Conservation (phyloP, 306 rosid species). For the Sicyos baderoa region DNA sequence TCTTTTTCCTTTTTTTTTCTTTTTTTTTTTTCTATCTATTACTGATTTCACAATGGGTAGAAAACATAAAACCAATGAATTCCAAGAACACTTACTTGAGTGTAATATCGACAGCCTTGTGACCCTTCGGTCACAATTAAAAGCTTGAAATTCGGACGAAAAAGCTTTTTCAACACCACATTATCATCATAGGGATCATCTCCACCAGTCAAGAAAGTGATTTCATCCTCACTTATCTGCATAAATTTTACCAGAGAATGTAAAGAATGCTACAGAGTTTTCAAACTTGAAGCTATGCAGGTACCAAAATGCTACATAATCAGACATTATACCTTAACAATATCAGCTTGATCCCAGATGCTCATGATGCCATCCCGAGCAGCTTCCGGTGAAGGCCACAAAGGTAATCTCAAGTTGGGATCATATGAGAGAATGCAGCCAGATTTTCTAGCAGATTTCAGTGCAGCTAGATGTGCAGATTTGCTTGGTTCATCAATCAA, state of each 20-base stretch:
- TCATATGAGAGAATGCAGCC: constrained; percentile 84
- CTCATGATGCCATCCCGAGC: constrained; percentile 70
- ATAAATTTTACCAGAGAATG: not conserved
- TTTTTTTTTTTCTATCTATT: too few relatives aligned
- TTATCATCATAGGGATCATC: constrained; percentile 49
- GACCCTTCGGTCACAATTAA: constrained; percentile 52
- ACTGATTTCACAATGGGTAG: too few relatives aligned
- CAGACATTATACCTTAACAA: constrained; percentile 53
- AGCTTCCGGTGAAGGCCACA: constrained; percentile 76
- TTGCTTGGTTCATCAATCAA: constrained; percentile 77
- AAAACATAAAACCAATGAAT: not conserved
- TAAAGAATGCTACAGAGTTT: not conserved
- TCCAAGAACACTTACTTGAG: constrained; percentile 31
- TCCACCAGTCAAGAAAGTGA: constrained; percentile 41
- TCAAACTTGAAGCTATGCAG: not conserved
- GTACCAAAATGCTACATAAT: not conserved
- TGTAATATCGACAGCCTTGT: constrained; percentile 60
- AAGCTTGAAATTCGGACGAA: constrained; percentile 48
- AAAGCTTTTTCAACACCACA: constrained; percentile 46
- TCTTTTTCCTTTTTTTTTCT: too few relatives aligned
- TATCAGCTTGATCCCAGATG: constrained; percentile 76
- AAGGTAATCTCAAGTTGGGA: constrained; percentile 75
- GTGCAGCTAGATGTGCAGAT: constrained; percentile 77
- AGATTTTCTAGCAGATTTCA: constrained; percentile 57
- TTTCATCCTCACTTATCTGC: constrained; percentile 49